These are phyloP conservation scores for Macrophomina phaseolina DNA, from an alignment of 2,329 filamentous ascomycete species.

Conservation along the genomic window DNA sequence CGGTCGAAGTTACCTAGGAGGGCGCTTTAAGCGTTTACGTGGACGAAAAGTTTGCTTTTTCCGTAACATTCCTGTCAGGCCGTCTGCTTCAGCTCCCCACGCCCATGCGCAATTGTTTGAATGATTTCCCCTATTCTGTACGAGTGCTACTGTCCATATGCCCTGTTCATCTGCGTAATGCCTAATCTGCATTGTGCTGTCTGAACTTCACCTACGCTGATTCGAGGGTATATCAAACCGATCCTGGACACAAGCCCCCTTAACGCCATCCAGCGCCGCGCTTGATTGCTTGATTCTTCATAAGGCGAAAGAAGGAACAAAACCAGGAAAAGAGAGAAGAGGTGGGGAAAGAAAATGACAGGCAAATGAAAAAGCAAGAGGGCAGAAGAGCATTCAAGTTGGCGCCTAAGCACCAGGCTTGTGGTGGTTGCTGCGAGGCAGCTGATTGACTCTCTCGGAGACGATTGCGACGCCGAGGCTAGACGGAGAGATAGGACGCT, in stretches of 20 bases:
- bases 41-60: neutral
- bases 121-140: too few relatives aligned
- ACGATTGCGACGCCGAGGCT: conserved; percentile 10
- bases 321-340: neutral
- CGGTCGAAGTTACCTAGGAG: too few relatives aligned
- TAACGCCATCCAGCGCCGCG: neutral
- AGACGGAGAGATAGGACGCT: neutral
- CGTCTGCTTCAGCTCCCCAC: neutral
- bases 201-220: neutral
- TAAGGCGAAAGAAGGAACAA: neutral
- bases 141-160: too few relatives aligned
- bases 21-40: neutral
- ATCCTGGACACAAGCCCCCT: neutral
- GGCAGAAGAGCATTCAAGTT: too few relatives aligned
- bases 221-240: neutral
- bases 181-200: neutral
- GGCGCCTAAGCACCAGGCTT: neutral
- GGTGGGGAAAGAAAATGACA: neutral
- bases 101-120: neutral
- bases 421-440: conserved; percentile 3
- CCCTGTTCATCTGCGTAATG: neutral
- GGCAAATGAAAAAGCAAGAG: too few relatives aligned
- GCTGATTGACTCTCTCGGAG: conserved; percentile 1
- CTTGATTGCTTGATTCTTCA: too few relatives aligned
- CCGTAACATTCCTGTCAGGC: neutral